Percentiles rank a stretch among this genome's conserved stretches.
phyloP scores from a whole-genome alignment of 208 protist genomes.

The Leishmania amazonensis region DNA sequence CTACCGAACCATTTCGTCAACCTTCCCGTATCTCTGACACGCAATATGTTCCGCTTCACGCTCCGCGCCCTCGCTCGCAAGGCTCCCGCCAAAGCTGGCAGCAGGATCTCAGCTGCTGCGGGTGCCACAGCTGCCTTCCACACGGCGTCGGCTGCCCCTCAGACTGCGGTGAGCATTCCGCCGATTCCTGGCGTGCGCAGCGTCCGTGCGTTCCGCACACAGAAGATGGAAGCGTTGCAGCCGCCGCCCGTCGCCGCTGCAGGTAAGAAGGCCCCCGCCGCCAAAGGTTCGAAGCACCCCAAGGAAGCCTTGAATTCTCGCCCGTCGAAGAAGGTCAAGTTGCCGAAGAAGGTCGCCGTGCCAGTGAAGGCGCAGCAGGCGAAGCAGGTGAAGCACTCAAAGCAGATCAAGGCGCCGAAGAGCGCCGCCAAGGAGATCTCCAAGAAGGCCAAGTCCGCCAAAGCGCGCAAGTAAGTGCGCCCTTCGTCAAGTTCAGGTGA shows the following conservation, averaged over 20 bases:
- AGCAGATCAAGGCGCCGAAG: conserved; percentile 3
- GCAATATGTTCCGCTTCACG: conserved; percentile 27
- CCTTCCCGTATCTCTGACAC: not conserved
- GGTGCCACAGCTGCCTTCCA: conserved; percentile 2
- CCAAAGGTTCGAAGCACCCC: conserved; percentile 5
- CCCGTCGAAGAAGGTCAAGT: conserved; percentile 13
- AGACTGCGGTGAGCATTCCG: conserved; percentile 19
- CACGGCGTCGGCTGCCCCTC: conserved; percentile 7
- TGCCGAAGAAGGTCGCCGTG: conserved; percentile 16
- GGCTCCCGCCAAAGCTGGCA: conserved; percentile 13
- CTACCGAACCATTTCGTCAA: not conserved
- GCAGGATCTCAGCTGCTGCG: conserved; percentile 10
- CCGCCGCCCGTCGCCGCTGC: not conserved
- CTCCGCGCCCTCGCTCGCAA: conserved; percentile 31
- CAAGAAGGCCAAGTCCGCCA: conserved; percentile 14
- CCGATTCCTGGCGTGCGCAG: conserved; percentile 40
- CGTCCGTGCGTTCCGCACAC: conserved; percentile 21
- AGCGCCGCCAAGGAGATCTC: conserved; percentile 18
- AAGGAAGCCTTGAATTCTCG: conserved; percentile 9
- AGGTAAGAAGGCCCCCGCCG: conserved; percentile 20
- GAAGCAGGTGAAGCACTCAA: conserved; percentile 2
- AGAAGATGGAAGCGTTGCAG: conserved; percentile 19
- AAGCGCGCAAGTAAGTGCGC: conserved; percentile 9
- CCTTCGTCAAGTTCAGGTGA: not conserved
- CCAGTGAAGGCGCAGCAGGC: conserved; percentile 1